Evolutionary conservation across 305 asterid genomes (phyloP).

Genomic region (Solanum chacoense): DNA sequence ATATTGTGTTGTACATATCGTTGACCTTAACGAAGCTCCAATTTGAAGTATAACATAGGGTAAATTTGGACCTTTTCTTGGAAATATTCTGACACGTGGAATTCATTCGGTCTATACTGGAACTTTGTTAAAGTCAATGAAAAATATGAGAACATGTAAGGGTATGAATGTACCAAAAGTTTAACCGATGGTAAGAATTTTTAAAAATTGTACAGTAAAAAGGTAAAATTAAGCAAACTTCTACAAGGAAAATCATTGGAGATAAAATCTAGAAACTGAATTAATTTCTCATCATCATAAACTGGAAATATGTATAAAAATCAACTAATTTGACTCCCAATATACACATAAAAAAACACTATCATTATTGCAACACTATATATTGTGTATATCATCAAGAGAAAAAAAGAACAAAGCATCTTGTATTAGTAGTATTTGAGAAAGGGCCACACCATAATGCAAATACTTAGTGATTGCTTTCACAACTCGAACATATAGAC

Average conservation of each 20-base stretch:
- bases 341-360: neutral
- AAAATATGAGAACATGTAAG: neutral
- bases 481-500: neutral
- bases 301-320: neutral
- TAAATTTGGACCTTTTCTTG: neutral
- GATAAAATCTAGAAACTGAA: neutral
- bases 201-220: neutral
- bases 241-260: neutral
- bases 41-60: neutral
- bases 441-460: neutral
- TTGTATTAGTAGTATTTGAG: fast-evolving
- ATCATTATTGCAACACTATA: neutral
- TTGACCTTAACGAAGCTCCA: neutral
- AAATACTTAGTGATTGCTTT: neutral
- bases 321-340: neutral
- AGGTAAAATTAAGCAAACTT: neutral
- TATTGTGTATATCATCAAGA: neutral
- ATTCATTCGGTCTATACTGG: neutral
- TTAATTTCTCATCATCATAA: neutral
- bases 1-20: neutral
- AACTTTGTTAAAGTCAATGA: neutral
- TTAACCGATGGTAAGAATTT: neutral
- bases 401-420: neutral
- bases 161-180: neutral
- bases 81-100: neutral